Percentiles rank a stretch among this genome's conserved stretches.
Evolutionary conservation across 768 basidiomycete genomes (phyloP).

Genomic region (Lentinus brumalis): DNA sequence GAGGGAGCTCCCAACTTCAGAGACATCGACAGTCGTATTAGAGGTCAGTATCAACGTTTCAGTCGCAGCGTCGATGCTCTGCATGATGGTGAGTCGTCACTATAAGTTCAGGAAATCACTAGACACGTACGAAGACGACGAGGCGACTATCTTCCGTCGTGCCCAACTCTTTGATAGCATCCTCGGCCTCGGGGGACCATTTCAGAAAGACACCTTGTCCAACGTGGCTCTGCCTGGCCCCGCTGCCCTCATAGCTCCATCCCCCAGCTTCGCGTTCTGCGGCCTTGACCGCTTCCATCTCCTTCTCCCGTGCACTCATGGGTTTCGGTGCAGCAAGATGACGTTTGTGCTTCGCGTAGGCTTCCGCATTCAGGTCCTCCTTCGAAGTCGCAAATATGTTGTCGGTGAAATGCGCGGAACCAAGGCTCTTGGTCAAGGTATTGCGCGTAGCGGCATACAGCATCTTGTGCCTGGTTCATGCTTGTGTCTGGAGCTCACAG

Average conservation of each 20-base stretch:
- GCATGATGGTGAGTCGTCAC: background rate
- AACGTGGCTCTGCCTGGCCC: conserved; percentile 55
- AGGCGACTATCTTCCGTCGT: conserved; percentile 50
- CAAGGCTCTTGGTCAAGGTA: conserved; percentile 70
- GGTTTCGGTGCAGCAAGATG: conserved; percentile 80
- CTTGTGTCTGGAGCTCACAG: background rate
- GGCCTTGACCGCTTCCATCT: conserved; percentile 73
- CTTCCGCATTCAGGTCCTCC: conserved; percentile 62
- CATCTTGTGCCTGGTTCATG: conserved; percentile 56
- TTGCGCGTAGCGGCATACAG: conserved; percentile 81
- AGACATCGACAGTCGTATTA: conserved; percentile 40
- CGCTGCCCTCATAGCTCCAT: conserved; percentile 58
- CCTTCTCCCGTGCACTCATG: conserved; percentile 78
- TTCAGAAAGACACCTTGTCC: conserved; percentile 62
- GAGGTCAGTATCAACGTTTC: conserved; percentile 59
- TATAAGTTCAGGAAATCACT: background rate
- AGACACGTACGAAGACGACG: conserved; percentile 61
- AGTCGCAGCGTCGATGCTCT: conserved; percentile 69
- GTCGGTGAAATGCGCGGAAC: conserved; percentile 71
- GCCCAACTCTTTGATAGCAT: conserved; percentile 63
- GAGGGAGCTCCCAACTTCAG: conserved; percentile 49
- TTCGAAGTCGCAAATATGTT: conserved; percentile 79
- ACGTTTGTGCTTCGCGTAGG: conserved; percentile 72
- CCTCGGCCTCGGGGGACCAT: conserved; percentile 68
- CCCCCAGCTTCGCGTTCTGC: conserved; percentile 67